These are phyloP conservation scores for Xylariomycetidae sp. DNA, from an alignment of 2,329 filamentous ascomycete species.

Conservation along the genomic window DNA sequence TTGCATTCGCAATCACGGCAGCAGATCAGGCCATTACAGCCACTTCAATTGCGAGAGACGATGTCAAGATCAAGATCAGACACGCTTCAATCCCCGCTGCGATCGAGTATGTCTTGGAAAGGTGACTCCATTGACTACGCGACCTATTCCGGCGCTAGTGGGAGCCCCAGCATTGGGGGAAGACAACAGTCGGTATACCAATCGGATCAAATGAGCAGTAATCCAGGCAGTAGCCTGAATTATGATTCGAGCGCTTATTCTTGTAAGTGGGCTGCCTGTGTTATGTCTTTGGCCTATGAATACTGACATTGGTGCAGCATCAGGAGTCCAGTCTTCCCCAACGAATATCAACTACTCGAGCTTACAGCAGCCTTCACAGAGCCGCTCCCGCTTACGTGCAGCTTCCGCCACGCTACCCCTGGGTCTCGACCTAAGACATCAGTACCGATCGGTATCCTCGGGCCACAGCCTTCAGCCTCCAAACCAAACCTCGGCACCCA, in stretches of 20 bases:
- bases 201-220: conserved; percentile 40
- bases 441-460: conserved; percentile 26
- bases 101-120: conserved; percentile 61
- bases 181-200: conserved; percentile 48
- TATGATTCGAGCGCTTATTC: conserved; percentile 51
- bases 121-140: conserved; percentile 55
- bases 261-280: conserved; percentile 33
- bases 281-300: not conserved
- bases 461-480: conserved; percentile 24
- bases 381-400: conserved; percentile 44
- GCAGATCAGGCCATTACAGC: conserved; percentile 48
- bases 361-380: conserved; percentile 39
- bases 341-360: conserved; percentile 46
- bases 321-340: conserved; percentile 42
- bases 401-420: conserved; percentile 32
- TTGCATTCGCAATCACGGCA: conserved; percentile 42
- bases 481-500: conserved; percentile 26
- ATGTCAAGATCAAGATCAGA: conserved; percentile 54
- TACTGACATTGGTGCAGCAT: conserved; percentile 29
- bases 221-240: conserved; percentile 35
- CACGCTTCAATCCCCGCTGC: conserved; percentile 53
- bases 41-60: conserved; percentile 54
- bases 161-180: conserved; percentile 42
- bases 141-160: conserved; percentile 41
- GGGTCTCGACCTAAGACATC: conserved; percentile 26